phyloP scores from a whole-genome alignment of 2,329 filamentous ascomycete species.

The Botrytis elliptica region DNA sequence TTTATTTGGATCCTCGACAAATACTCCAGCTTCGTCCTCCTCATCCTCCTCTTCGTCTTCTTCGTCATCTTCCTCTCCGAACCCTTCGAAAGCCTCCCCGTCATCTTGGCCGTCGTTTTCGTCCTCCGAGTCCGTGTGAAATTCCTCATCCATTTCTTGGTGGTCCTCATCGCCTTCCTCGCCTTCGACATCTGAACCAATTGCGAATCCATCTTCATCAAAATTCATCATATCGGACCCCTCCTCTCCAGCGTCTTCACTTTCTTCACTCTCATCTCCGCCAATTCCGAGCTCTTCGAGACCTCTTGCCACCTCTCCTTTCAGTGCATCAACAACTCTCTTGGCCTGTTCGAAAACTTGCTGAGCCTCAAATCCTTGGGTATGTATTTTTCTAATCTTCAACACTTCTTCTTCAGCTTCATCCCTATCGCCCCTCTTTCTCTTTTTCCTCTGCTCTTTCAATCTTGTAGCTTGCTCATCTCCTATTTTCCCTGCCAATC shows the following conservation, averaged over 20 bases:
- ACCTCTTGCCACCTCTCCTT: conserved; percentile 51
- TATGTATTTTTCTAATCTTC: conserved; percentile 78
- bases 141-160: conserved; percentile 39
- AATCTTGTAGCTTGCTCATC: conserved; percentile 69
- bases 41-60: conserved; percentile 50
- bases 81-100: conserved; percentile 39
- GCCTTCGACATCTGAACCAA: conserved; percentile 38
- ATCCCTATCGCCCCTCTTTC: conserved; percentile 63
- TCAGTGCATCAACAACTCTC: conserved; percentile 70
- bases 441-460: conserved; percentile 69
- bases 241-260: conserved; percentile 41
- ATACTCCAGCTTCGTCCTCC: conserved; percentile 53
- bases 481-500: conserved; percentile 70
- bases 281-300: conserved; percentile 41
- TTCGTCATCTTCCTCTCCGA: conserved; percentile 39
- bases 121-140: conserved; percentile 39
- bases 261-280: conserved; percentile 32
- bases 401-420: conserved; percentile 53
- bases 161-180: conserved; percentile 41
- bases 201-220: conserved; percentile 44
- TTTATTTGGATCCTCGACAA: conserved; percentile 72
- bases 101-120: conserved; percentile 35
- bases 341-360: conserved; percentile 95
- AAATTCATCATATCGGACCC: conserved; percentile 41
- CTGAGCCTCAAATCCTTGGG: conserved; percentile 80